phyloP scores from a whole-genome alignment of 1,284 basidiomycete genomes.

The Tilletia walkeri region DNA sequence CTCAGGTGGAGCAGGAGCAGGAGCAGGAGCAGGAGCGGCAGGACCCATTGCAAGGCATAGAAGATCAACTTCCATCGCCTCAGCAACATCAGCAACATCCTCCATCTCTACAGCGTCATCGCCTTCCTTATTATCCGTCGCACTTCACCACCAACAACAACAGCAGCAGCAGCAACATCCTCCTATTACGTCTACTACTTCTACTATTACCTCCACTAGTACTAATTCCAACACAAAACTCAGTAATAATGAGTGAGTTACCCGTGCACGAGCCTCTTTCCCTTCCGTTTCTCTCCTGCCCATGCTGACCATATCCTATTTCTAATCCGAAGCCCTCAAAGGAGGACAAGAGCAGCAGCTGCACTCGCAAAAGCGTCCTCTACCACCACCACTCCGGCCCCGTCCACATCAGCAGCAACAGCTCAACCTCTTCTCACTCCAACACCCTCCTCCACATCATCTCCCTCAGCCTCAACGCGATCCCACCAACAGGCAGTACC shows the following conservation, averaged over 20 bases:
- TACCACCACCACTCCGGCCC: not conserved
- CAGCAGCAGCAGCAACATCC: too few relatives aligned
- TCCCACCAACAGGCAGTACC: too few relatives aligned
- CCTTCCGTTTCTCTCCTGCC: not conserved
- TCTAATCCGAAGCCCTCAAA: not conserved
- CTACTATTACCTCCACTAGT: not conserved
- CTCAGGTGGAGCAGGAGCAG: too few relatives aligned
- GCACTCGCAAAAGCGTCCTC: not conserved
- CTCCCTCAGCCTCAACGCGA: too few relatives aligned
- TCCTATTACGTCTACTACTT: too few relatives aligned
- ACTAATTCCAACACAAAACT: conserved; percentile 4
- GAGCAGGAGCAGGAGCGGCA: too few relatives aligned
- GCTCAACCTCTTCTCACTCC: not conserved
- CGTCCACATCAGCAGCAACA: not conserved
- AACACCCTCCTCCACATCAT: too few relatives aligned
- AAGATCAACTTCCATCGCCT: not conserved
- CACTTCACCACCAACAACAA: too few relatives aligned
- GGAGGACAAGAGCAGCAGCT: conserved; percentile 8
- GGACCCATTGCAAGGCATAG: not conserved
- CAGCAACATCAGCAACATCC: not conserved
- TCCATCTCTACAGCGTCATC: not conserved
- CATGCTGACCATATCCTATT: not conserved
- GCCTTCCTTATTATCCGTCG: too few relatives aligned
- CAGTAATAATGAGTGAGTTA: conserved; percentile 5
- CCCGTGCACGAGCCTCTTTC: not conserved